These are phyloP conservation scores for Leccinum variicolor DNA, from an alignment of 768 basidiomycete species.

Conservation along the genomic window DNA sequence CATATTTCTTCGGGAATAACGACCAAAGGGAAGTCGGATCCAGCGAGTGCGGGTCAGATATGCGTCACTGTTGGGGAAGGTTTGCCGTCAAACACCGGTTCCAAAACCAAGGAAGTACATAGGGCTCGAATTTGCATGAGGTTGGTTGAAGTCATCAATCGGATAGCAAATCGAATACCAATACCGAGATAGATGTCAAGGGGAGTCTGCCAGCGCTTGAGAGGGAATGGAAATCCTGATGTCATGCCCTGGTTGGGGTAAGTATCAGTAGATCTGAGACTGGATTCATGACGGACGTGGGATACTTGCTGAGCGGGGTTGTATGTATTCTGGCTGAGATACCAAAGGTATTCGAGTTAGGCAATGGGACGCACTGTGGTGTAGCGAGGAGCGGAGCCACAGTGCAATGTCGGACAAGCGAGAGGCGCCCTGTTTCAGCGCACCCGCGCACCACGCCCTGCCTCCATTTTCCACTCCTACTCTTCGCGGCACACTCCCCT, in stretches of 20 bases:
- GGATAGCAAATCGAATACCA: neutral
- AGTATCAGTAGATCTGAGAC: neutral
- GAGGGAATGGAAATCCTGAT: constrained; percentile 7
- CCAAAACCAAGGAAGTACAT: constrained; percentile 1
- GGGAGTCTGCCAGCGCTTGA: constrained; percentile 11
- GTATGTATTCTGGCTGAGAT: neutral
- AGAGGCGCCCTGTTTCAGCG: neutral
- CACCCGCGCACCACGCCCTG: neutral
- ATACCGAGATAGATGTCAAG: constrained; percentile 9
- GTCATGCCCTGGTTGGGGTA: neutral
- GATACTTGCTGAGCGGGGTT: constrained; percentile 9
- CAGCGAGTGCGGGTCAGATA: constrained; percentile 2
- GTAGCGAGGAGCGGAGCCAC: no score
- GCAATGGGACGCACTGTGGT: no score
- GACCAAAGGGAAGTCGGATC: neutral
- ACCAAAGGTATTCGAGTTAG: neutral
- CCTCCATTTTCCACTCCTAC: neutral
- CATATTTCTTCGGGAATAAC: constrained; percentile 4
- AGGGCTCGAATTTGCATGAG: neutral
- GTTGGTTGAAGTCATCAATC: neutral
- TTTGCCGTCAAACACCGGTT: neutral
- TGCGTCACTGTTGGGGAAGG: neutral
- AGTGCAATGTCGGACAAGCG: neutral
- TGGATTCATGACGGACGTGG: neutral
- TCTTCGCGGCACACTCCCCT: neutral